Conservation (phyloP, 1,284 basidiomycete genomes). For the Uromyces viciae-fabae region DNA sequence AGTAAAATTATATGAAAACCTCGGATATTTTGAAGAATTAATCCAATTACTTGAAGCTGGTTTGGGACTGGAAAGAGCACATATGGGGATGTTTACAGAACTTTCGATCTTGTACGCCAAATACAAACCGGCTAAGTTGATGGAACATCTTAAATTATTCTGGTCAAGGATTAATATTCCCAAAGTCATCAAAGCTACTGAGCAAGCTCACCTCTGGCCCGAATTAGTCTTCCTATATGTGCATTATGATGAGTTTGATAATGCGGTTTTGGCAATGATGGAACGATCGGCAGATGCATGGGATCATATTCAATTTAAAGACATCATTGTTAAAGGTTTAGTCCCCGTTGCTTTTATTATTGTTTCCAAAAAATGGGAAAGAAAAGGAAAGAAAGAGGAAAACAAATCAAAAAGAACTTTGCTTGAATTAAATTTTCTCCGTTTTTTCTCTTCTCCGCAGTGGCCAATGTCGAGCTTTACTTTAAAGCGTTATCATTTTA, state of each 20-base stretch:
- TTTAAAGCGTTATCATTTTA: slow-evolving; percentile 70
- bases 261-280: slow-evolving; percentile 95
- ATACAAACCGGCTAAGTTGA: slow-evolving; percentile 91
- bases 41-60: slow-evolving; percentile 87
- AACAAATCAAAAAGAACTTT: too few species aligned
- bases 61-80: slow-evolving; percentile 79
- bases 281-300: slow-evolving; percentile 94
- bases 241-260: slow-evolving; percentile 92
- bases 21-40: slow-evolving; percentile 92
- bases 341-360: background rate
- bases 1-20: slow-evolving; percentile 80
- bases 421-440: background rate
- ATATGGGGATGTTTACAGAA: slow-evolving; percentile 82
- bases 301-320: slow-evolving; percentile 99
- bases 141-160: slow-evolving; percentile 98
- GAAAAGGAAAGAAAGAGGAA: too few species aligned
- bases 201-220: slow-evolving; percentile 96
- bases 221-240: slow-evolving; percentile 97
- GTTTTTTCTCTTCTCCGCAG: slow-evolving; percentile 55
- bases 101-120: slow-evolving; percentile 92
- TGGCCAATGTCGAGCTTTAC: slow-evolving; percentile 78
- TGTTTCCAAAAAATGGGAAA: too few species aligned
- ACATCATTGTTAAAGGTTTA: slow-evolving; percentile 70
- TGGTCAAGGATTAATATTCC: slow-evolving; percentile 90
- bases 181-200: slow-evolving; percentile 86